These are phyloP conservation scores for Sutorius australiensis DNA, from an alignment of 768 basidiomycete species.

Conservation along the genomic window DNA sequence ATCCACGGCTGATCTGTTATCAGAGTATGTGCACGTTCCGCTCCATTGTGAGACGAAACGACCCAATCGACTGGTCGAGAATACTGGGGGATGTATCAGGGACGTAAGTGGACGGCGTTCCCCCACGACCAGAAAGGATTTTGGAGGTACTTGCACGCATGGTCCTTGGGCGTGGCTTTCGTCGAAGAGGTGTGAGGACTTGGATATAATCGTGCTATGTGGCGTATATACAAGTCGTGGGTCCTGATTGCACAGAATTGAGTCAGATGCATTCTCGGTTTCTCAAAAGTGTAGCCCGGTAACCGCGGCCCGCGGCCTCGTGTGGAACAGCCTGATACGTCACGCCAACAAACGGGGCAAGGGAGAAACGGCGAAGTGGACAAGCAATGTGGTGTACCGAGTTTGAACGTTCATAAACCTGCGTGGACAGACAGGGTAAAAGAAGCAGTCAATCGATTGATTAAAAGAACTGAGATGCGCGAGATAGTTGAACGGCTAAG, in stretches of 20 bases:
- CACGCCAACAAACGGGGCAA: constrained; percentile 6
- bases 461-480: neutral
- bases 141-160: neutral
- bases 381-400: neutral
- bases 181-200: neutral
- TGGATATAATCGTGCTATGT: neutral
- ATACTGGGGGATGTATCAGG: neutral
- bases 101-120: constrained; percentile 9
- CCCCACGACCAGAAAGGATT: constrained; percentile 6
- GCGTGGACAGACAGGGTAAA: constrained; percentile 2
- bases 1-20: neutral
- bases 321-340: constrained; percentile 6
- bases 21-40: constrained; percentile 4
- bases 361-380: constrained; percentile 8
- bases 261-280: neutral
- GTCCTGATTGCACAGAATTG: neutral
- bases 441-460: neutral
- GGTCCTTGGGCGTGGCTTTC: neutral
- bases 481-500: neutral
- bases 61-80: neutral
- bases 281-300: neutral
- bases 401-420: constrained; percentile 16
- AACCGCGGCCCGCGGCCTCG: constrained; percentile 22
- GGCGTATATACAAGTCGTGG: neutral
- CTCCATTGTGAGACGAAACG: constrained; percentile 11